Base-by-base conservation (phyloP, 805 yeast species). In the Wickerhamiella parazyma region DNA sequence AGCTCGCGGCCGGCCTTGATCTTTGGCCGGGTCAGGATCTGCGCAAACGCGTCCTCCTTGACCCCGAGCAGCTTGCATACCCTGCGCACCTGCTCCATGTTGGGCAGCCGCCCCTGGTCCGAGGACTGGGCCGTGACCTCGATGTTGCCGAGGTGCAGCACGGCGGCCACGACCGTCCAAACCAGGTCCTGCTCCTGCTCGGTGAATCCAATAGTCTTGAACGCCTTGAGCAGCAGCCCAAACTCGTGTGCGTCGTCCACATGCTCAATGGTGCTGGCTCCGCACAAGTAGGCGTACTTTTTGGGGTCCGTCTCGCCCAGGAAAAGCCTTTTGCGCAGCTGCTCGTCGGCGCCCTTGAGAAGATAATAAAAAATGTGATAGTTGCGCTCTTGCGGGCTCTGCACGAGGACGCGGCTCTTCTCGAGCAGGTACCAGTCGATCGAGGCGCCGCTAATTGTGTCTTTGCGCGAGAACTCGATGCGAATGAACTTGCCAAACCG, bases 401-500 rank as follows among this genome's bases (percentile, higher is more conserved):
- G 96, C 34, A 72, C 65, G 5, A 85, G 79, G 12, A 91, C 94
- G 55, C 99, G 75, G 4, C 96, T 84, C 61, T 91, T 91, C 58
- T 91, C 99, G 33, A 91, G 65, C 19, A 91, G 65, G 55, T 91
- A 91, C 84, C 95, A 91, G 54, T 89, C 95, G 40, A 91, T 85
- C 51, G 82, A 79, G 9, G 97, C 97, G 10, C 95, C 95, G 17
- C 73, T 68, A 36, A 91, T 79, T 47, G 71, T 71, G 3, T 84
- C 84, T 8, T 33, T 26, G 3, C 64, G 54, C 45, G 72, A 70
- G 52, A 89, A 83, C 57, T 78, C 85, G 47, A 91, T 82, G 55
- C 86, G 80, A 50, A 91, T 83, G 56, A 91, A 91, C 63, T 91
- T 91, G 31, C 99, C 99, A 60, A 91, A 91, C 56, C 99, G 74